Evolutionary conservation across 495 filamentous ascomycete species (phyloP), one percentile per base, ranked within the genome.

Genomic region (Astrothelium macrocarpum): DNA sequence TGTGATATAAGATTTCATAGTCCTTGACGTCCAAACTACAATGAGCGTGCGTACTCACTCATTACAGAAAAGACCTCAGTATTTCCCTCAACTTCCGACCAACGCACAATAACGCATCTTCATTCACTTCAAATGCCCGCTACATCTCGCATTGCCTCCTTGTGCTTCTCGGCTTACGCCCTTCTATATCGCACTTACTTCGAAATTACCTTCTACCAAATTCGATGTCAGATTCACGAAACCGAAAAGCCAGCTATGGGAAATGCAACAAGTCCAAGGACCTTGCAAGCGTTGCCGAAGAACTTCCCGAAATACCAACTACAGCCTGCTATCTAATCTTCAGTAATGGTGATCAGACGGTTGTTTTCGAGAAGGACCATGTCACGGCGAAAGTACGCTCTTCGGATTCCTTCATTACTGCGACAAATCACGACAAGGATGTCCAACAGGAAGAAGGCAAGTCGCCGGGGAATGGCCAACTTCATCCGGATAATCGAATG

Each of bases 1-100:
- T n/a, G n/a, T n/a, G n/a, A n/a, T n/a, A n/a, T n/a, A n/a, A n/a
- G n/a, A n/a, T n/a, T n/a, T n/a, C n/a, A n/a, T n/a, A n/a, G n/a
- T n/a, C n/a, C n/a, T n/a, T n/a, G n/a, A n/a, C n/a, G n/a, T n/a
- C n/a, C n/a, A n/a, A n/a, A n/a, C n/a, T n/a, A n/a, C n/a, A n/a
- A n/a, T n/a, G n/a, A 39, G 14, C 14, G 14, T 39, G 31, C 28
- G 53, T 64, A 14, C 43, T 70, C 26, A 65, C 67, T 28, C 49
- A n/a, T 2, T 46, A 53, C 34, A 74, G 76, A 56, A 62, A 71
- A 62, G 74, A 77, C 1, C 74, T 89, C 1, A 86, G 83, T 60
- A 64, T 84, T 4, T 85, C 82, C 20, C 76, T 89, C n/a, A 89
- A 89, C 71, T 85, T 85, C 65, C 79, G 86, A 12, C 78, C 83